A percentile compares a stretch with the other conserved stretches of the same genome.
phyloP scores from a whole-genome alignment of 2,329 filamentous ascomycete species.

The Podosphaera aphanis region DNA sequence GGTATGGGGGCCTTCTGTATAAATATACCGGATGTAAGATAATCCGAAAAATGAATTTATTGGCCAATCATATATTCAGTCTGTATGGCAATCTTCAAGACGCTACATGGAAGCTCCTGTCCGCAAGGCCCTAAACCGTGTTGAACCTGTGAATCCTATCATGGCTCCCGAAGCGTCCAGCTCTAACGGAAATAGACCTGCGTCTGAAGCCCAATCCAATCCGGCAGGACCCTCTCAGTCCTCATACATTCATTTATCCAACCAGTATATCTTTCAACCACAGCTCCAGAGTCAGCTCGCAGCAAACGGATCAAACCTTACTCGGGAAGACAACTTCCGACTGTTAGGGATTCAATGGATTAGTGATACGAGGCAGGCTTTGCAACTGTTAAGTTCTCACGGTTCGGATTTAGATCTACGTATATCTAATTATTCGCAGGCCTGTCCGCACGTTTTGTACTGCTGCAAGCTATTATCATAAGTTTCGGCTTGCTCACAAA shows the following conservation, averaged over 20 bases:
- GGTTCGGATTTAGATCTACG: background rate
- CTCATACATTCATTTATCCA: slow-evolving; percentile 18
- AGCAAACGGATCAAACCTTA: slow-evolving; percentile 45
- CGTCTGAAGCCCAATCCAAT: background rate
- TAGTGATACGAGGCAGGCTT: slow-evolving; percentile 53
- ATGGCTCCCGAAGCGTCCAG: background rate
- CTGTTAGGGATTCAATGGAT: slow-evolving; percentile 78
- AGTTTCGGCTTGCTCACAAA: slow-evolving; percentile 68
- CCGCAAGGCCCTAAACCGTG: background rate
- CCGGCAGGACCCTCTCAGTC: slow-evolving; percentile 8
- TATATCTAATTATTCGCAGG: slow-evolving; percentile 20
- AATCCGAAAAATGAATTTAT: no score
- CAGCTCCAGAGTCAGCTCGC: slow-evolving; percentile 51
- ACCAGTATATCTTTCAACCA: slow-evolving; percentile 64
- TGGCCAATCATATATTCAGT: background rate
- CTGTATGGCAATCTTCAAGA: no score
- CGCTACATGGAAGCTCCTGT: background rate
- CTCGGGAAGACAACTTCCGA: slow-evolving; percentile 57
- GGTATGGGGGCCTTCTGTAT: no score
- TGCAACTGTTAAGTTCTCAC: slow-evolving; percentile 44
- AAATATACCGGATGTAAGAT: no score
- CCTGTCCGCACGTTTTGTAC: slow-evolving; percentile 84
- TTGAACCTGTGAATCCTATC: background rate
- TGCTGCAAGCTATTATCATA: slow-evolving; percentile 80
- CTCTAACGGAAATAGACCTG: background rate